Evolutionary conservation across 495 filamentous ascomycete genomes (phyloP), one percentile per base, ranked within the genome.

Genomic region (Venustampulla echinocandica): DNA sequence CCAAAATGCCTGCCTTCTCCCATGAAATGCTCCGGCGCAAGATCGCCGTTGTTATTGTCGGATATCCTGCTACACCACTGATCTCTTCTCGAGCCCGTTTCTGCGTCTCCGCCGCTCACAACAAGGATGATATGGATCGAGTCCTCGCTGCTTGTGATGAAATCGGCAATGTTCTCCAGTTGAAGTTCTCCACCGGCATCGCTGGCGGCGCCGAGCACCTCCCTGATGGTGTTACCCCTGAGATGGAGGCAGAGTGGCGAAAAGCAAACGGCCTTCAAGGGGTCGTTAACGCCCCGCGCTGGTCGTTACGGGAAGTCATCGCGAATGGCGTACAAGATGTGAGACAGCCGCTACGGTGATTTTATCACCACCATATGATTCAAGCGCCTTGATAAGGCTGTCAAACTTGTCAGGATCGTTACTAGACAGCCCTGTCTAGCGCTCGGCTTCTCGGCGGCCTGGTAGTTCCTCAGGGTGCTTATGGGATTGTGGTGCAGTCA

Each of bases 11-110:
- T 6, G 92, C 92, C 24, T 98, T 98, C 66, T 94, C 87, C 25
- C 92, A 94, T 62, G 90, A 97, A 64, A 97, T 98, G 92, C 76
- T 97, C 24, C 82, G 81, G 58, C 86, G 92, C 53, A 96, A 95
- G 66, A 97, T 98, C 50, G 90, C 90, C n/a, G 88, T 97, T 36
- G 92, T 98, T 36, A 84, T 98, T 28, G 92, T 98, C 49, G 93
- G 92, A 37, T 98, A 98, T 59, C 92, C 92, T 1, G 92, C 92
- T 14, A 98, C 92, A n/a, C 92, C 92, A 3, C 75, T 98, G 43
- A 88, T 96, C 47, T 90, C 84, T 38, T 96, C 93, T 4, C 81
- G 92, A 28, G 92, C 89, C 33, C 80, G 92, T 36, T 95, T 98
- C 71, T 98, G 92, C 66, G 81, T 98, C 20, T 95, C 87, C 10